Evolutionary conservation across 75 land plant genomes (phyloP).

Genomic region (Pinus albicaulis): DNA sequence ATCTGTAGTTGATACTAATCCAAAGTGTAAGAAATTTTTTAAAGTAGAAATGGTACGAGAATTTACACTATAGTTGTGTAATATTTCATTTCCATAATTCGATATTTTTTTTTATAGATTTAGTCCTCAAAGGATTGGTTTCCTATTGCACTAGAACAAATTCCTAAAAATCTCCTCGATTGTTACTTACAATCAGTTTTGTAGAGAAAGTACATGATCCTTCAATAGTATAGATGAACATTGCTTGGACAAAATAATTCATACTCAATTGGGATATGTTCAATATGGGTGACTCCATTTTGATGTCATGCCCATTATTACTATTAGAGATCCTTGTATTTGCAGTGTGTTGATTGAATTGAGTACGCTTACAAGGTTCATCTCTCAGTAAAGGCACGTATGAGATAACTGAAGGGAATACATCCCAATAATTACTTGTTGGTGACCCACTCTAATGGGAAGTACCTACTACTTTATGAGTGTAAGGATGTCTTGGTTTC

Average conservation of each 20-base stretch:
- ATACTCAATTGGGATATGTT: slow-evolving; percentile 14
- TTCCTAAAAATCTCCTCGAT: background rate
- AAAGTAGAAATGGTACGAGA: too few relatives aligned
- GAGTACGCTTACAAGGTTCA: background rate
- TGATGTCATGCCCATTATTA: background rate
- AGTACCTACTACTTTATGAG: slow-evolving; percentile 48
- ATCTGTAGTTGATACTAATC: too few relatives aligned
- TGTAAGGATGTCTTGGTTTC: slow-evolving; percentile 87
- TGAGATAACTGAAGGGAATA: background rate
- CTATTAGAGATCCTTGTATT: background rate
- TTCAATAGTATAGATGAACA: slow-evolving; percentile 21
- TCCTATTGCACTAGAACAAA: background rate
- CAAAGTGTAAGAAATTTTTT: too few relatives aligned
- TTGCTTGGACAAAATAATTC: slow-evolving; percentile 54
- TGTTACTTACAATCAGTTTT: background rate
- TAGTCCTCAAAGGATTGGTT: background rate
- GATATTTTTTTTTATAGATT: too few relatives aligned
- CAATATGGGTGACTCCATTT: slow-evolving; percentile 4
- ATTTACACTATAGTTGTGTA: too few relatives aligned
- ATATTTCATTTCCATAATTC: too few relatives aligned
- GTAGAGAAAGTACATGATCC: slow-evolving; percentile 5
- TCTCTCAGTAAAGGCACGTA: slow-evolving; percentile 5
- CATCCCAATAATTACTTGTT: background rate
- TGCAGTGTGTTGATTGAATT: slow-evolving; percentile 5
- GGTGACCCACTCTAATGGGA: slow-evolving; percentile 1